A percentile compares a stretch with the other conserved stretches of the same genome.
These are phyloP conservation scores for Salix brachista DNA, from an alignment of 345 rosid species.

Conservation along the genomic window DNA sequence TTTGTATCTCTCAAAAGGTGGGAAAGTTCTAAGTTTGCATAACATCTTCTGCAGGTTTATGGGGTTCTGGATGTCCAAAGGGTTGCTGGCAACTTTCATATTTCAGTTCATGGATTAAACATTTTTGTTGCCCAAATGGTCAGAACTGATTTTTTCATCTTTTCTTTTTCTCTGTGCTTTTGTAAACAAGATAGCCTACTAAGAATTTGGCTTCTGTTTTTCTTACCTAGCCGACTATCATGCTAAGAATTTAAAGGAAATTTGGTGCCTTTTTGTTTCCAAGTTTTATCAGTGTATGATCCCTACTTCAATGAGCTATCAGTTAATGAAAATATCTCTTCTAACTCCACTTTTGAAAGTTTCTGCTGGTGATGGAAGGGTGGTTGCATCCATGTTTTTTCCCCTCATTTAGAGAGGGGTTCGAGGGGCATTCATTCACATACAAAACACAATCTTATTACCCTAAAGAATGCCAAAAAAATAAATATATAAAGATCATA, in stretches of 20 bases:
- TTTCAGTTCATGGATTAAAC: slow-evolving; percentile 93
- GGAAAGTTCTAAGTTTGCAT: slow-evolving; percentile 11
- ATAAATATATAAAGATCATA: not conserved
- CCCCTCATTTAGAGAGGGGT: too few relatives aligned
- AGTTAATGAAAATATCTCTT: not conserved
- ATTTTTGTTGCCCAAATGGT: slow-evolving; percentile 97
- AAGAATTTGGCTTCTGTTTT: not conserved
- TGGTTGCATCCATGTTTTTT: too few relatives aligned
- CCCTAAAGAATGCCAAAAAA: not conserved
- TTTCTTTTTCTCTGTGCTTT: not conserved
- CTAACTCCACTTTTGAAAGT: not conserved
- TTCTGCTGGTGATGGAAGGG: not conserved
- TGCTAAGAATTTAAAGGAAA: not conserved
- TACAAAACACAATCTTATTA: not conserved
- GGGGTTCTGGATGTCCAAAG: slow-evolving; percentile 95
- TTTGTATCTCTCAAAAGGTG: not conserved
- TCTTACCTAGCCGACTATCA: not conserved
- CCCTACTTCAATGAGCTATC: not conserved
- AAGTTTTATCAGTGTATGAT: not conserved
- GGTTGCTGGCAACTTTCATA: slow-evolving; percentile 98
- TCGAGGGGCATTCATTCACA: not conserved
- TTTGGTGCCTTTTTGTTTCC: not conserved
- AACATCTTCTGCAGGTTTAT: slow-evolving; percentile 56
- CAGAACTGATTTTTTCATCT: slow-evolving; percentile 10
- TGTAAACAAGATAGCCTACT: not conserved